phyloP scores from a whole-genome alignment of 75 land plant species.

The Selaginella tamariscina region DNA sequence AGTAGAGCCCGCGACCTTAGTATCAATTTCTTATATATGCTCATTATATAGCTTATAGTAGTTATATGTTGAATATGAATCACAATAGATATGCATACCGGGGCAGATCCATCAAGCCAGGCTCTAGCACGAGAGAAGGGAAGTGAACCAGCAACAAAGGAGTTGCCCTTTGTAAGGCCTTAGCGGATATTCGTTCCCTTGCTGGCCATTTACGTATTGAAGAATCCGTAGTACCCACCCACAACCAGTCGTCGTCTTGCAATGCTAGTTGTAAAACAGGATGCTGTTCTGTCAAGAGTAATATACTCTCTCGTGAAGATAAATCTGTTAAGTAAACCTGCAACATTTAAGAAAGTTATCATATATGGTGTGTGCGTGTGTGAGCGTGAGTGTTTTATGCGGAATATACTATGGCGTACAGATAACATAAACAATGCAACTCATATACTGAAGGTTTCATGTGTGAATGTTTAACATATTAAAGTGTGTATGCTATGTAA shows the following conservation, averaged over 20 bases:
- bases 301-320: slow-evolving; percentile 63
- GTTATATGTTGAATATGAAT: not conserved
- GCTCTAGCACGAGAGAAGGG: slow-evolving; percentile 90
- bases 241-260: slow-evolving; percentile 75
- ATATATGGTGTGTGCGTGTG: too few species aligned
- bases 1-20: too few species aligned
- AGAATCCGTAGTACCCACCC: slow-evolving; percentile 92
- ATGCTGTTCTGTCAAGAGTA: slow-evolving; percentile 66
- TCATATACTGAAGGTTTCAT: too few species aligned
- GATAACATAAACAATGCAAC: too few species aligned
- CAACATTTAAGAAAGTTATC: not conserved
- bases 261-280: slow-evolving; percentile 65
- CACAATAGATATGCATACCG: slow-evolving; percentile 35
- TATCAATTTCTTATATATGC: too few species aligned
- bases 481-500: not conserved
- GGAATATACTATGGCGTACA: too few species aligned
- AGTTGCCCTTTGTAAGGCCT: slow-evolving; percentile 66
- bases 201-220: slow-evolving; percentile 81
- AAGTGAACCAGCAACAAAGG: slow-evolving; percentile 87
- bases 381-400: too few species aligned
- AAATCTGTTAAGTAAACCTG: slow-evolving; percentile 92
- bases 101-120: slow-evolving; percentile 79
- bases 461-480: too few species aligned
- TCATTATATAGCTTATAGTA: not conserved
- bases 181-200: slow-evolving; percentile 52